phyloP scores from a whole-genome alignment of 345 rosid genomes.

The Kernera saxatilis region DNA sequence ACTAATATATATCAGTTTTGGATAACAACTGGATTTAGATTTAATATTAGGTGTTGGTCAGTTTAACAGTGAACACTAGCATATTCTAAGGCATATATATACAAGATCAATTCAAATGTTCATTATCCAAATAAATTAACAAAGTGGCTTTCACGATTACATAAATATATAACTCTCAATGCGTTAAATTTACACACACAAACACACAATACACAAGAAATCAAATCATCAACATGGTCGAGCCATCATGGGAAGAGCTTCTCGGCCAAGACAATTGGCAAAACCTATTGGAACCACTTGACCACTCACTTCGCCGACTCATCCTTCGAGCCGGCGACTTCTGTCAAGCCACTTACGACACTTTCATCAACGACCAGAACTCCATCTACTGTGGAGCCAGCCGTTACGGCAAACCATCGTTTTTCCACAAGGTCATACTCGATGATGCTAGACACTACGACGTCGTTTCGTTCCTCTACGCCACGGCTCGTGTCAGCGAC shows the following conservation, averaged over 20 bases:
- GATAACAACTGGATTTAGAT: background rate
- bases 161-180: background rate
- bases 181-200: background rate
- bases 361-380: slow-evolving; percentile 78
- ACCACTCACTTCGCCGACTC: slow-evolving; percentile 57
- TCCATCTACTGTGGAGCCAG: slow-evolving; percentile 74
- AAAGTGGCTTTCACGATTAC: slow-evolving; percentile 25
- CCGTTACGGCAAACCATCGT: slow-evolving; percentile 68
- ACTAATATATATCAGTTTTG: background rate
- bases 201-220: background rate
- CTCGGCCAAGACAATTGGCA: slow-evolving; percentile 64
- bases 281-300: slow-evolving; percentile 60
- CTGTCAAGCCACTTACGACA: slow-evolving; percentile 84
- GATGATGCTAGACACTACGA: slow-evolving; percentile 45
- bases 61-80: slow-evolving; percentile 1
- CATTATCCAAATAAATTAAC: background rate
- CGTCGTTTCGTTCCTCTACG: slow-evolving; percentile 57
- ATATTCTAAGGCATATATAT: slow-evolving; percentile 23
- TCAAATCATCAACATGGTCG: slow-evolving; percentile 7
- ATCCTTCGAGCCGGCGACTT: slow-evolving; percentile 82
- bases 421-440: slow-evolving; percentile 65
- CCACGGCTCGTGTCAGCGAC: slow-evolving; percentile 58
- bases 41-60: background rate
- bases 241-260: slow-evolving; percentile 54
- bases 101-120: slow-evolving; percentile 16